These are phyloP conservation scores for Boechera stricta DNA, from an alignment of 345 rosid species.

Conservation along the genomic window DNA sequence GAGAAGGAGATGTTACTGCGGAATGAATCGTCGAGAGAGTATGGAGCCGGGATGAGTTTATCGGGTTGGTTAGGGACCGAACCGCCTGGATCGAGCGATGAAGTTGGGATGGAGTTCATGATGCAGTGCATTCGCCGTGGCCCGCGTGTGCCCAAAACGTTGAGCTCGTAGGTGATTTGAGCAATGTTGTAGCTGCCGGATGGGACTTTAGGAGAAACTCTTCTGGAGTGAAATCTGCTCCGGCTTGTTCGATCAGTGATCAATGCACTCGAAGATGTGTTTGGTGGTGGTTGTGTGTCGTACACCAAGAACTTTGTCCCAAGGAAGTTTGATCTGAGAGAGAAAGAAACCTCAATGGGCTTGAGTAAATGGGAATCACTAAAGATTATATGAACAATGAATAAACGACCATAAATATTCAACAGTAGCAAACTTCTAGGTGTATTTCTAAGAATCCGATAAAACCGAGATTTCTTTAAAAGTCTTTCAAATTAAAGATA, in stretches of 20 bases:
- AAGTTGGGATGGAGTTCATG: slow-evolving; percentile 67
- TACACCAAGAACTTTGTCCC: slow-evolving; percentile 71
- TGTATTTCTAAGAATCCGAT: too few relatives aligned
- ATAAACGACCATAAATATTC: neutral
- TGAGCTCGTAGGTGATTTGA: slow-evolving; percentile 61
- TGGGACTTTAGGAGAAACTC: slow-evolving; percentile 73
- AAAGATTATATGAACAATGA: neutral
- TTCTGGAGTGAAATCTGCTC: slow-evolving; percentile 61
- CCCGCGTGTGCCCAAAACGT: slow-evolving; percentile 68
- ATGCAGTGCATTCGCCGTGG: slow-evolving; percentile 70
- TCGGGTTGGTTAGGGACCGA: slow-evolving; percentile 65
- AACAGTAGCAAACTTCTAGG: neutral
- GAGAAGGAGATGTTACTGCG: slow-evolving; percentile 65
- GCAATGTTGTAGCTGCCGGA: slow-evolving; percentile 65
- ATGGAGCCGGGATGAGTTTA: slow-evolving; percentile 51
- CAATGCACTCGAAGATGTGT: slow-evolving; percentile 47
- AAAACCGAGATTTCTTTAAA: too few relatives aligned
- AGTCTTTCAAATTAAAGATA: neutral
- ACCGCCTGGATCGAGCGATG: slow-evolving; percentile 61
- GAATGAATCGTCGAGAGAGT: slow-evolving; percentile 59
- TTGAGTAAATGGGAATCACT: neutral
- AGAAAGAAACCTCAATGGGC: slow-evolving; percentile 10
- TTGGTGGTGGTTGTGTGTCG: slow-evolving; percentile 67
- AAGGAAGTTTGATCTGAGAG: slow-evolving; percentile 66
- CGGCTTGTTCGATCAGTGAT: slow-evolving; percentile 58